phyloP scores from a whole-genome alignment of 176 grass and related monocot genomes.

The Secale cereale region DNA sequence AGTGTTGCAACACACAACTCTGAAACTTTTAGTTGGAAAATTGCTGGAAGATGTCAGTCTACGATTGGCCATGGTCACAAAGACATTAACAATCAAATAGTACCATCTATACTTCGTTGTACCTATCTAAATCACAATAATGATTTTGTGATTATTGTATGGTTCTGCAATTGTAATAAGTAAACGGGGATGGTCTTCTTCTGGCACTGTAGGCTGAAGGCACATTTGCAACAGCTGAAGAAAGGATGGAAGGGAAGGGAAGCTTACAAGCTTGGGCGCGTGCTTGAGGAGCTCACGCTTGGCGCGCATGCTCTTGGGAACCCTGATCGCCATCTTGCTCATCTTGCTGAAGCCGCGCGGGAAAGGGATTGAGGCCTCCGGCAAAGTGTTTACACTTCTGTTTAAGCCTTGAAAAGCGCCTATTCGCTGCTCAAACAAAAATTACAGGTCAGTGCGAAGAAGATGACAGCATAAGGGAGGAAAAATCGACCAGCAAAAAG shows the following conservation, averaged over 20 bases:
- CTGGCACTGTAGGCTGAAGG: neutral
- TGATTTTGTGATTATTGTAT: neutral
- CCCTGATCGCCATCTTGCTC: slow-evolving; percentile 55
- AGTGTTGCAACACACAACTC: neutral
- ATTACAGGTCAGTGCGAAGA: too few species aligned
- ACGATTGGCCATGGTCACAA: neutral
- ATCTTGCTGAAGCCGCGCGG: neutral
- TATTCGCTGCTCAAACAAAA: too few species aligned
- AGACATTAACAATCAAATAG: neutral
- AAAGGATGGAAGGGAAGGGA: neutral
- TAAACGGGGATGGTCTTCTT: neutral
- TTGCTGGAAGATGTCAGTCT: neutral
- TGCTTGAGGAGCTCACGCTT: slow-evolving; percentile 67
- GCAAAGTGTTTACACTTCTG: too few species aligned
- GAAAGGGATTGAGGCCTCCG: neutral
- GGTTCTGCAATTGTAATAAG: neutral
- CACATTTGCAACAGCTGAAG: neutral
- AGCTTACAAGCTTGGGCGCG: slow-evolving; percentile 74
- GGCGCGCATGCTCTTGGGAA: slow-evolving; percentile 55
- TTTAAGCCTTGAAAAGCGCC: too few species aligned
- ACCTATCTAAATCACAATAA: neutral
- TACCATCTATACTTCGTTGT: neutral
- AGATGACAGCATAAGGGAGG: too few species aligned
- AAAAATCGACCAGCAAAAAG: too few species aligned
- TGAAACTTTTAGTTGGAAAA: neutral